Conservation (phyloP, 225 moss, liverwort and hornwort genomes). For the Marchantia paleacea region DNA sequence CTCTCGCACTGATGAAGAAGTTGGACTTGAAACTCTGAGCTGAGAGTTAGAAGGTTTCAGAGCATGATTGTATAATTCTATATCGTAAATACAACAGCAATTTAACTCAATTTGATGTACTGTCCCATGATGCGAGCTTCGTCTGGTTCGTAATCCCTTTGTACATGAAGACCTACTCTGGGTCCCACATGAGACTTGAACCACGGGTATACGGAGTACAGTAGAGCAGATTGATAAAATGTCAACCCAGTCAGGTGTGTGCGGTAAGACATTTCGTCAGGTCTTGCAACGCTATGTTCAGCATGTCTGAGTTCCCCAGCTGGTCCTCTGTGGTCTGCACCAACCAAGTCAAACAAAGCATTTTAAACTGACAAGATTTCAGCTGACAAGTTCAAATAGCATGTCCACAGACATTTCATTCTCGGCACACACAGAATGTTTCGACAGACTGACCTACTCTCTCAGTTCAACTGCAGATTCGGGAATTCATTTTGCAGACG, state of each 20-base stretch:
- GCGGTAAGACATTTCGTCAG: conserved; percentile 32
- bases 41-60: not conserved
- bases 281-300: conserved; percentile 39
- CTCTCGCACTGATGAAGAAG: conserved; percentile 6
- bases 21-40: not conserved
- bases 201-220: not conserved
- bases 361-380: not conserved
- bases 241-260: not conserved
- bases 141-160: not conserved
- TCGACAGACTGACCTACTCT: not conserved
- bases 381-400: not conserved
- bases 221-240: not conserved
- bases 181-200: not conserved
- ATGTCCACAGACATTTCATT: not conserved
- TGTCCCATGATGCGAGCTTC: not conserved
- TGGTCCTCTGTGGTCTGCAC: conserved; percentile 33
- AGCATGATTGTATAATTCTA: not conserved
- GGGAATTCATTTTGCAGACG: no score
- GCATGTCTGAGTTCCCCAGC: conserved; percentile 30
- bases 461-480: no score
- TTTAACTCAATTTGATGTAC: not conserved
- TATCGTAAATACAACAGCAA: not conserved
- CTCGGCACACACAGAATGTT: not conserved
- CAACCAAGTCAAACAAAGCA: not conserved
- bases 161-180: not conserved